Base-by-base conservation (phyloP, 306 rosid genomes). In the Urtica urens region DNA sequence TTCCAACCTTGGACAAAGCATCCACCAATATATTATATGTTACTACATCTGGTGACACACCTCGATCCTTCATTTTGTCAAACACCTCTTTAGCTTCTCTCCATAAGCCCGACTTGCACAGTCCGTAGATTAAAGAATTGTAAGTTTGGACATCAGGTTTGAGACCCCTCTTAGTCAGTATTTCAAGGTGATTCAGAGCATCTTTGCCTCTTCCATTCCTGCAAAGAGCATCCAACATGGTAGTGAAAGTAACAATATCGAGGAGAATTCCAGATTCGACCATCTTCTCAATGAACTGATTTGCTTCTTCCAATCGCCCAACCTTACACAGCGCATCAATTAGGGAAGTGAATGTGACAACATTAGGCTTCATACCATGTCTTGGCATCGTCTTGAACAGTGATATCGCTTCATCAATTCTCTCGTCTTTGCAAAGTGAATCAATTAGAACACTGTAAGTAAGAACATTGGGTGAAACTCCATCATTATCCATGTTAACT, bases 351-450 rank as follows among this genome's bases (percentile, higher is more conserved):
- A 35, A 35, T 3, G 40, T 35, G 4, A 35, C 40, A 13, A 35
- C 31, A 25, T 46, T 15, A 3, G 34, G 51, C 11, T 46, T 21
- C n/a, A 46, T 10, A 10, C 51, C 51, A 23, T 22, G 18, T 23
- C 30, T 14, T 3, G 30, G 10, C 51, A 46, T 46, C 5, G 15
- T 13, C 30, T 46, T 19, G n/a, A 19, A 46, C 6, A 46, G 31
- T 4, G 18, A 23, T 12, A 46, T 10, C 11, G 31, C 51, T 46
- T 46, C 31, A 1, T 23, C 11, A 46, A 11, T 46, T 23, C 14
- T 8, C 51, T n/a, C 51, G 13, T 19, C 19, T n/a, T 46, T 46
- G 49, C 12, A 45, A 23, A 45, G 49, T 13, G 49, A 20, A 19
- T 45, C 49, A 23, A 45, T 45, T 16, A 45, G 14, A 10, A n/a